Evolutionary conservation across 2,329 filamentous ascomycete species (phyloP), one percentile per base, ranked within the genome.

Genomic region (Scorias spongiosa): DNA sequence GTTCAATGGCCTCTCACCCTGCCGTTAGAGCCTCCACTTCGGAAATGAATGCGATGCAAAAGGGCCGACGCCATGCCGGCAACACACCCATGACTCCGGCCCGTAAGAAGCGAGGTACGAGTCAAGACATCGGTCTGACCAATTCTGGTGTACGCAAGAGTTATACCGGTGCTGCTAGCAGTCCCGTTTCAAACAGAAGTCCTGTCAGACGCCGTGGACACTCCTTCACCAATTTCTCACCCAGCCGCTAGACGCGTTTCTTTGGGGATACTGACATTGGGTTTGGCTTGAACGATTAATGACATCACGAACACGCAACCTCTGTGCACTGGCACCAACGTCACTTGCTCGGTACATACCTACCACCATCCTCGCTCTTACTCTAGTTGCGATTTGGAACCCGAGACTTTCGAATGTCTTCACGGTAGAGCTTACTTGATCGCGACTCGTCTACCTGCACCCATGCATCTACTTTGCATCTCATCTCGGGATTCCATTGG

Each of bases 51-150:
- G 76, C 57, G 65, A 74, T 62, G 73, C 76, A 80, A 56, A 72
- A 73, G 43, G 80, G 80, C 50, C 73, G 80, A 45, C 72, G 83
- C 49, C 72, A 73, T 45, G 78, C 77, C 29, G 79, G 78, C 34
- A 75, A 76, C 34, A 72, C 76, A 2, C 79, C 80, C n/a, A 72
- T 84, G 48, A 83, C 80, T 2, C 80, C 80, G 1, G 67, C 75
- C 40, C 73, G 80, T 42, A 74, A 77, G 48, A 59, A 57, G 42
- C 52, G 57, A 28, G 43, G 45, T 10, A 42, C 41, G 12, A 57
- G 52, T 41, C 50, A 52, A 41, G 55, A 60, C 34, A 40, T 58
- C 37, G 43, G 42, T 32, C 39, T 47, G 2, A 51, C 50, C 17
- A 50, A 51, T 40, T 52, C 55, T 8, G 57, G 57, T 10, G 51